Percentiles rank a stretch among this genome's conserved stretches.
phyloP scores from a whole-genome alignment of 331 rosid genomes.

The Arachis monticola region DNA sequence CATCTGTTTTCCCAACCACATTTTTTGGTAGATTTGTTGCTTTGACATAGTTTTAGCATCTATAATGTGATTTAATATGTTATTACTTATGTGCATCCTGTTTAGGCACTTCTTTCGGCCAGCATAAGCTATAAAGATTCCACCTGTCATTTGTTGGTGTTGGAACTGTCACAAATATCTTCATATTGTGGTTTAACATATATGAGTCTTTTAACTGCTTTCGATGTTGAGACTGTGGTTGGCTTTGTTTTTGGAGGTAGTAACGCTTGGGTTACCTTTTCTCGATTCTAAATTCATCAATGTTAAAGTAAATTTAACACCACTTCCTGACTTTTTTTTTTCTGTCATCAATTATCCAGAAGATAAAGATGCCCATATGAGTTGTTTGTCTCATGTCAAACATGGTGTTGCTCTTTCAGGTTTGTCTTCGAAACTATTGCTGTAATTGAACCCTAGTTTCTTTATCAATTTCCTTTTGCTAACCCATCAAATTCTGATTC shows the following conservation, averaged over 20 bases:
- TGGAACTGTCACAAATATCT: conserved; percentile 61
- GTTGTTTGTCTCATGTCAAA: conserved; percentile 66
- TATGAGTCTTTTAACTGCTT: conserved; percentile 65
- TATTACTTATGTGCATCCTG: conserved; percentile 18
- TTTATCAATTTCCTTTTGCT: conserved; percentile 33
- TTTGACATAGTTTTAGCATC: conserved; percentile 9
- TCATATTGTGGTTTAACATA: conserved; percentile 81
- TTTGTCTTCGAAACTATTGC: conserved; percentile 44
- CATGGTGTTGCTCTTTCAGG: conserved; percentile 87
- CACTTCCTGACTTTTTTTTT: not conserved
- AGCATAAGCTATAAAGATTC: conserved; percentile 50
- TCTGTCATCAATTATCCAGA: conserved; percentile 49
- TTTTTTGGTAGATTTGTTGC: conserved; percentile 7
- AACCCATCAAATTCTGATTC: conserved; percentile 20
- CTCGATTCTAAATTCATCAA: conserved; percentile 21
- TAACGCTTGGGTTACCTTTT: conserved; percentile 24
- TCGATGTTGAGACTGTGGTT: conserved; percentile 59
- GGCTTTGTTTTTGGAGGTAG: conserved; percentile 62
- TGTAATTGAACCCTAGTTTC: conserved; percentile 28
- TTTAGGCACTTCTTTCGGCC: conserved; percentile 81
- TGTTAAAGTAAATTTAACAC: not conserved
- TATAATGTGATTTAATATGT: conserved; percentile 18
- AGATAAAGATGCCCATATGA: conserved; percentile 59
- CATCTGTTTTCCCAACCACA: conserved; percentile 4
- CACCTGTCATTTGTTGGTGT: conserved; percentile 50